Base-by-base conservation (phyloP, 805 yeast genomes). In the Zygoascus ofunaensis region DNA sequence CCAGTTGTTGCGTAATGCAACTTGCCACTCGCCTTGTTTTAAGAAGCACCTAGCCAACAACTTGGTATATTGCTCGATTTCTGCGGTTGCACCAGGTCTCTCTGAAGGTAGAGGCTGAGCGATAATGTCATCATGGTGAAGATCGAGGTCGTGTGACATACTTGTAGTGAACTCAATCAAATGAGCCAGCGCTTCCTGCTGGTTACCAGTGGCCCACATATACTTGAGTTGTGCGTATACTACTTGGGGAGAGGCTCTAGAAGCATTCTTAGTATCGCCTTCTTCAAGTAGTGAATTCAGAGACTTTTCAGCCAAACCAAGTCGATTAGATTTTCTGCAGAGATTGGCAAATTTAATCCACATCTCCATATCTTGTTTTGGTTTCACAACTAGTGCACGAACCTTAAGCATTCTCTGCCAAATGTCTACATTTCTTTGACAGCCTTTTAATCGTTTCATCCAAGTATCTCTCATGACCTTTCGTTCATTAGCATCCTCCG, bases 1-100 rank as follows among this genome's bases (percentile, higher is more conserved):
- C 97, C 97, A 90, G 50, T 77, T 77, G 39, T 71, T 74, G 47
- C 82, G 82, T 52, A 90, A 64, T 0, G 83, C 80, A 48, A 90
- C 84, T 59, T 87, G 92, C 99, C 99, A 92, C 62, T 92, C 97
- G 54, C 99, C 98, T 65, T 92, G 98, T 57, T 92, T 94, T 63
- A 90, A 70, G 67, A 89, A 92, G 56, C 98, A 92, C 50, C 97
- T 74, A 0, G 98, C 97, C 37, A 92, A 67, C 22, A 94, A 68
- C 52, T 76, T 82, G 10, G 96, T 87, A 57, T 86, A 84, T 48
- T 82, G 86, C 51, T 82, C 84, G 42, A 83, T 83, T 58, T 82
- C 89, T 44, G 79, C 79, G 17, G 83, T 76, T 8, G 79, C 77
- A 19, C 82, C 85, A 1, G 85, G 82, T 3, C 78, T 61, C 15